A percentile compares a stretch with the other conserved stretches of the same genome.
Evolutionary conservation across 2,329 filamentous ascomycete species (phyloP).

Genomic region (Ophiostoma populinum): DNA sequence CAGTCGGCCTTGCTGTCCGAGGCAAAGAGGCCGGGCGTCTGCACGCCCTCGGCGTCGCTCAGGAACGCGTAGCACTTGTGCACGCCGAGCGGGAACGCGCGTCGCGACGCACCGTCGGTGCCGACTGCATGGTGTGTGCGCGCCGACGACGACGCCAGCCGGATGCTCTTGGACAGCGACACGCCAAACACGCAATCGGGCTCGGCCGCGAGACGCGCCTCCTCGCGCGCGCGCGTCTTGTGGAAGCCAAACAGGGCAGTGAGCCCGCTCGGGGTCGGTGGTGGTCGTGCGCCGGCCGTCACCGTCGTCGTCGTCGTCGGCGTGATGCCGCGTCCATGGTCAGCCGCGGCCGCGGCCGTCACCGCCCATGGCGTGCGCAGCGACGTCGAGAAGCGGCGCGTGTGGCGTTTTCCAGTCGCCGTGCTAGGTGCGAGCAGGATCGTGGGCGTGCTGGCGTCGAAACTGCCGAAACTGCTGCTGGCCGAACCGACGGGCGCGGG

Average conservation of each 20-base stretch:
- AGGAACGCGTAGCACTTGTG: slow-evolving; percentile 23
- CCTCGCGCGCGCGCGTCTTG: background rate
- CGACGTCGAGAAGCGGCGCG: slow-evolving; percentile 16
- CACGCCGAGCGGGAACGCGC: slow-evolving; percentile 25
- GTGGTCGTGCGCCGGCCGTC: background rate
- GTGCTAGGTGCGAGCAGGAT: too few species aligned
- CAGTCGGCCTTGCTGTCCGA: slow-evolving; percentile 14
- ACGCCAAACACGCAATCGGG: slow-evolving; percentile 23
- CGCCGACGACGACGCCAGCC: slow-evolving; percentile 21
- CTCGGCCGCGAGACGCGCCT: background rate
- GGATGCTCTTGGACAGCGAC: slow-evolving; percentile 22
- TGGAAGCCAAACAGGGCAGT: background rate
- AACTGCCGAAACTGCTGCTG: too few species aligned
- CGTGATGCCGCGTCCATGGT: slow-evolving; percentile 8
- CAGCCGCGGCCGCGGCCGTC: slow-evolving; percentile 14
- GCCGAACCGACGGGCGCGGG: too few species aligned
- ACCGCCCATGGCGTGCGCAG: slow-evolving; percentile 15
- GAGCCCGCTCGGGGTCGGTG: background rate
- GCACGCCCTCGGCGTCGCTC: slow-evolving; percentile 18
- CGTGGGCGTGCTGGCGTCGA: too few species aligned
- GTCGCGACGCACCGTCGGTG: slow-evolving; percentile 14
- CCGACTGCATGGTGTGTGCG: slow-evolving; percentile 21
- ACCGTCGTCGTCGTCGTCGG: background rate
- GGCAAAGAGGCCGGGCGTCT: slow-evolving; percentile 21
- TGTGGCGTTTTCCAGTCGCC: too few species aligned